Evolutionary conservation across 2,329 filamentous ascomycete genomes (phyloP).

Genomic region (Sarocladium oryzae): DNA sequence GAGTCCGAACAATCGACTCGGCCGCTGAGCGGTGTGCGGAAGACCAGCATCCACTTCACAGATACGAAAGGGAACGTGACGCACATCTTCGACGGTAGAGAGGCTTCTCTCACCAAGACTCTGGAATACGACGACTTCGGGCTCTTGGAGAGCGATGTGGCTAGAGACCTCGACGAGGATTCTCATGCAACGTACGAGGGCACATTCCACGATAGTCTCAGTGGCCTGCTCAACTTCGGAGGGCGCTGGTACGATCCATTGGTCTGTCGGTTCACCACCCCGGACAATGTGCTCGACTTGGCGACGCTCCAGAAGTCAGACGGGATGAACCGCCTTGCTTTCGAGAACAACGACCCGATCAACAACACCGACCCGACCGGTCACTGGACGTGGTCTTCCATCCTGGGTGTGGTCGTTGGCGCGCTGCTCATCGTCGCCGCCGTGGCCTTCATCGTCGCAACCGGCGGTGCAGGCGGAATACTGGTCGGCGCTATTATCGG

Average conservation of each 20-base stretch:
- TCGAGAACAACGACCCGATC: constrained; percentile 12
- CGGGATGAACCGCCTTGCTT: constrained; percentile 10
- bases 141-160: not conserved
- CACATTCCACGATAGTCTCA: not conserved
- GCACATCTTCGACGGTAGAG: constrained; percentile 1
- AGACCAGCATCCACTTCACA: not conserved
- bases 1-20: not conserved
- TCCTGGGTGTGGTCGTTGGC: constrained; percentile 9
- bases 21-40: not conserved
- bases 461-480: not conserved
- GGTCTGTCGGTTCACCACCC: constrained; percentile 10
- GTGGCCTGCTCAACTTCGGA: constrained; percentile 9
- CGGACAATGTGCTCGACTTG: constrained; percentile 9
- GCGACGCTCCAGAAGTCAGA: constrained; percentile 4
- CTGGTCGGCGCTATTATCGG: not conserved
- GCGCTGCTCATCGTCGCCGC: not conserved
- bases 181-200: constrained; percentile 8
- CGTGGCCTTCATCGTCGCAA: not conserved
- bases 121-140: constrained; percentile 9
- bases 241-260: constrained; percentile 10
- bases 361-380: constrained; percentile 11
- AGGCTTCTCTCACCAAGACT: not conserved
- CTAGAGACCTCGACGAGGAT: constrained; percentile 2
- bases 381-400: constrained; percentile 5
- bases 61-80: constrained; percentile 9